Percentiles rank a stretch among this genome's conserved stretches.
phyloP scores from a whole-genome alignment of 2,329 filamentous ascomycete species.

The Pseudogymnoascus sp. region DNA sequence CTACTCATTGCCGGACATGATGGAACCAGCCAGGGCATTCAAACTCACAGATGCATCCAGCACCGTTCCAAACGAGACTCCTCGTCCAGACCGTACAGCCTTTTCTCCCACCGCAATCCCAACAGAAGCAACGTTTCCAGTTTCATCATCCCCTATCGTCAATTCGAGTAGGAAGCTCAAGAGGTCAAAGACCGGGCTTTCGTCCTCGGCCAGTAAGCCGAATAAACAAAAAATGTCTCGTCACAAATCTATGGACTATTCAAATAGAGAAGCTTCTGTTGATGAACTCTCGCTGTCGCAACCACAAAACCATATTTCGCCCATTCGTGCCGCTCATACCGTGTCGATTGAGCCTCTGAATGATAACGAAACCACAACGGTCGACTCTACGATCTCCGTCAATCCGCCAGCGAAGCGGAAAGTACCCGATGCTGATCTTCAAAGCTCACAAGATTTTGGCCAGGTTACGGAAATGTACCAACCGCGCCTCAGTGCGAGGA shows the following conservation, averaged over 20 bases:
- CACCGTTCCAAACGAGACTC: constrained; percentile 9
- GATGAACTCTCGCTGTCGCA: constrained; percentile 5
- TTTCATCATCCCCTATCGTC: background rate
- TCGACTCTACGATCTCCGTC: background rate
- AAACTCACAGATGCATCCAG: constrained; percentile 3
- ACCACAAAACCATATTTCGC: background rate
- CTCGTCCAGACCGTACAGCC: background rate
- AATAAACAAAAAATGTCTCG: background rate
- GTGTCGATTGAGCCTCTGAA: background rate
- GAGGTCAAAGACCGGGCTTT: constrained; percentile 1
- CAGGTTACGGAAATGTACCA: constrained; percentile 9
- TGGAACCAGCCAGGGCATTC: background rate
- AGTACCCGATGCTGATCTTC: background rate
- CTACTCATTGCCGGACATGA: constrained; percentile 6
- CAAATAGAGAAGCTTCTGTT: constrained; percentile 1
- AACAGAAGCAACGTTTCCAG: background rate
- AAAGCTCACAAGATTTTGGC: constrained; percentile 6
- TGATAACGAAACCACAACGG: background rate
- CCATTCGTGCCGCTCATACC: background rate
- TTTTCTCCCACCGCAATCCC: background rate
- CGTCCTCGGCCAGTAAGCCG: background rate
- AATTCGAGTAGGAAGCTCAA: background rate
- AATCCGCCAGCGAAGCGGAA: background rate
- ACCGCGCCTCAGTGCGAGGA: constrained; percentile 10
- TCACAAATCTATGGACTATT: background rate